Evolutionary conservation across 441 rosid genomes (phyloP), one percentile per base, ranked within the genome.

Genomic region (Croton setiger): DNA sequence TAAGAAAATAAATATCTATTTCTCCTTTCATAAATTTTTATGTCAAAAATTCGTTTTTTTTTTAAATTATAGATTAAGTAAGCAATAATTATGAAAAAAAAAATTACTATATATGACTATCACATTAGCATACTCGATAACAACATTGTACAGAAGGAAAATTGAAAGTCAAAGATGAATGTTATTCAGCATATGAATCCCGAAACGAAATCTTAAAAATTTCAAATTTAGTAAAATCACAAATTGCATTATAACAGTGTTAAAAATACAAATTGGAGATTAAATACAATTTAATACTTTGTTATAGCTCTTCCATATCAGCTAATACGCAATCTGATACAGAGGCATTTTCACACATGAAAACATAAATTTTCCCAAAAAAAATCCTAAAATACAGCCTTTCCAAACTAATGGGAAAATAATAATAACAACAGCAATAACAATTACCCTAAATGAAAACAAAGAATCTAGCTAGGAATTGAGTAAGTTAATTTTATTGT

Each of bases 331-430:
- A n/a, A n/a, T n/a, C 41, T 37, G 41, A 37, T 37, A 37, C 41
- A 1, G 5, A 37, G 17, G 4, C 23, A 12, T 41, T 60, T 27
- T n/a, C 64, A 18, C 20, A 59, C 44, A 58, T 6, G n/a, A 56
- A 59, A 48, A 68, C 23, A 58, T 1, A 21, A 35, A 49, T 7
- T 27, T 47, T 70, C 33, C 70, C 67, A 33, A 44, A n/a, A 54
- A 54, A 62, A 70, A 31, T 7, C 55, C 55, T 18, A 9, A 52
- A 10, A 3, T 52, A 52, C 55, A 52, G n/a, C 12, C 31, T 27
- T 11, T 45, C 15, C 56, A n/a, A 0, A 33, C 15, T 63, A 63
- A 54, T 63, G 74, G 74, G 68, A 18, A 54, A n/a, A 23, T 15
- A 52, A 62, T 33, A 59, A 68, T 7, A 5, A 10, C 31, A 12